These are phyloP conservation scores for Umbelopsis vinacea DNA, from an alignment of 192 early-diverging fungal species.

Conservation along the genomic window DNA sequence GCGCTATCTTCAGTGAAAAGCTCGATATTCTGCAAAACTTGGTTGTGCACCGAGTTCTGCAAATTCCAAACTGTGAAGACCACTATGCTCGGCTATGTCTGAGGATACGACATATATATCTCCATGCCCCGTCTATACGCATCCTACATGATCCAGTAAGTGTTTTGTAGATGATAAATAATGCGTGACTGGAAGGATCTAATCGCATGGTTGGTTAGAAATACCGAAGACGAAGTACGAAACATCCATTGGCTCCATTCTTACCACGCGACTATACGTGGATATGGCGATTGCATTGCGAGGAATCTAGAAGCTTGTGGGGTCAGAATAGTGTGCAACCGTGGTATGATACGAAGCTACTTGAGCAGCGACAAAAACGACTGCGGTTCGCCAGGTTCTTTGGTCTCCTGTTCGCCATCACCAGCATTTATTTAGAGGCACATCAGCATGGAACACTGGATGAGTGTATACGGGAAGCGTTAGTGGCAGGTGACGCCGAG, in stretches of 20 bases:
- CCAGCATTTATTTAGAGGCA: slow-evolving; percentile 41
- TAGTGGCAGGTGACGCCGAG: slow-evolving; percentile 42
- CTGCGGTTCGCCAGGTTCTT: slow-evolving; percentile 39
- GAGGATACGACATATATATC: slow-evolving; percentile 33
- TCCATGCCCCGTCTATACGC: slow-evolving; percentile 40
- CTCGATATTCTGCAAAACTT: slow-evolving; percentile 36
- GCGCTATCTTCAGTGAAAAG: slow-evolving; percentile 28
- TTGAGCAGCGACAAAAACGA: neutral
- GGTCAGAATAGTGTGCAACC: neutral
- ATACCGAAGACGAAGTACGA: slow-evolving; percentile 44
- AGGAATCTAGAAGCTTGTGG: neutral
- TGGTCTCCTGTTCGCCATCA: slow-evolving; percentile 38
- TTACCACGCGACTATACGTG: slow-evolving; percentile 41
- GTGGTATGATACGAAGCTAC: neutral
- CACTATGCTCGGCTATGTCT: slow-evolving; percentile 41
- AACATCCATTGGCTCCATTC: slow-evolving; percentile 43
- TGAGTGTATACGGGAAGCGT: slow-evolving; percentile 40
- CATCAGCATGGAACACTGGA: slow-evolving; percentile 43
- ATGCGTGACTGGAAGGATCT: neutral
- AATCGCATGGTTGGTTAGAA: slow-evolving; percentile 27
- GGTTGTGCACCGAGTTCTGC: slow-evolving; percentile 22
- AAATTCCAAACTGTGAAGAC: slow-evolving; percentile 23
- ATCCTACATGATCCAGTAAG: slow-evolving; percentile 42
- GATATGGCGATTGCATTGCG: slow-evolving; percentile 38
- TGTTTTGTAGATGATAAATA: neutral